Base-by-base conservation (phyloP, 306 rosid genomes). In the Senna tora region DNA sequence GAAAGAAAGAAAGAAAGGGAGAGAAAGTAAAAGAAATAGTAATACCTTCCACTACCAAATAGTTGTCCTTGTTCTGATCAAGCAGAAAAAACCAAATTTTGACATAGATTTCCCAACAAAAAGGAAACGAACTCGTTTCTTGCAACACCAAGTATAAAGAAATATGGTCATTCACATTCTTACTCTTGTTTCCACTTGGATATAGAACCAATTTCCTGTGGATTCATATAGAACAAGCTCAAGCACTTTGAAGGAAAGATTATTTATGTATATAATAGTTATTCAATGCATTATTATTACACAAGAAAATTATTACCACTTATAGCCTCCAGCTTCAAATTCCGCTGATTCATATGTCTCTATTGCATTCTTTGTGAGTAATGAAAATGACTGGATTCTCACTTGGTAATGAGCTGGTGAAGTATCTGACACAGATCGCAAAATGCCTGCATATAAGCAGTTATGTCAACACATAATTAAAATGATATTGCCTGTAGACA, bases 121-220 rank as follows among this genome's bases (percentile, higher is more conserved):
- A 73, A 11, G 19, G 74, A 66, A 80, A 70, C 19, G 80, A 84
- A 52, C 64, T 65, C n/a, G 79, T 49, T 47, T 55, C 85, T 1
- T 77, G 80, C 83, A 91, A 77, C 0, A 54, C 90, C 75, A 91
- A 77, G 78, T 91, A 82, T 41, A 88, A 51, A 54, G 97, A 88
- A 77, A 88, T 46, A 55, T 86, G 80, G 0, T 85, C 88, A 42
- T 63, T 78, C 54, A 71, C 87, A 77, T 85, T 88, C 83, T 54
- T 83, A 53, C 36, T 77, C 71, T 87, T 83, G 85, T 15, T 5
- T 19, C 10, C 7, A n/a, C n/a, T n/a, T n/a, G n/a, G n/a, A n/a
- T n/a, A n/a, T n/a, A n/a, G n/a, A n/a, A n/a, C n/a, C n/a, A n/a
- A n/a, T n/a, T n/a, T n/a, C n/a, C n/a, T n/a, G n/a, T n/a, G n/a